Conservation (phyloP, 176 grass and related monocot genomes). For the Bromus sterilis region DNA sequence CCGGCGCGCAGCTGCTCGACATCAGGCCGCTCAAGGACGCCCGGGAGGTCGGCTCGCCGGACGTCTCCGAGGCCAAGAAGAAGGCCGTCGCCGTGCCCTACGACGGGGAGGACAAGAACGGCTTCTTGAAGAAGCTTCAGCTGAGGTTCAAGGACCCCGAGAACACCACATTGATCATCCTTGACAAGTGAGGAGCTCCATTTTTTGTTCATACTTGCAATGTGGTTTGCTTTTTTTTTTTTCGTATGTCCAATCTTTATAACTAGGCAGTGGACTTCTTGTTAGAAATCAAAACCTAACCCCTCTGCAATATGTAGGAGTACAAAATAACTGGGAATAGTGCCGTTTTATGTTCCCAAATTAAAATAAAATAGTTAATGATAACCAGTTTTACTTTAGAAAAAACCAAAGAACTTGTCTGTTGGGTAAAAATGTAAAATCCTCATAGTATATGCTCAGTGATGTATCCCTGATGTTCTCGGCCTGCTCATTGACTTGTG, state of each 20-base stretch:
- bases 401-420: not conserved
- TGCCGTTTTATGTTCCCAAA: not conserved
- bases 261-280: not conserved
- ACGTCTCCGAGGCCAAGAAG: constrained; percentile 64
- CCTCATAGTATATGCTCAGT: not conserved
- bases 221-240: constrained; percentile 3
- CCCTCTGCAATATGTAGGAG: too few relatives aligned
- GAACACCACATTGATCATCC: constrained; percentile 76
- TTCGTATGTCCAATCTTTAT: not conserved
- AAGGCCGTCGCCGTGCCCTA: constrained; percentile 59
- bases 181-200: constrained; percentile 70
- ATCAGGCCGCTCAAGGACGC: constrained; percentile 71
- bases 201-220: not conserved
- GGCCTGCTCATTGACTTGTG: not conserved
- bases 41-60: constrained; percentile 42
- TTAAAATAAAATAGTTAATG: not conserved
- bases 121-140: constrained; percentile 73
- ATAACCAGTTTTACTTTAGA: not conserved
- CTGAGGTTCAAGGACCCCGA: constrained; percentile 76
- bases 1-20: constrained; percentile 64
- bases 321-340: not conserved
- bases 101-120: constrained; percentile 67
- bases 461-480: not conserved
- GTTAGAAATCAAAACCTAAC: not conserved
- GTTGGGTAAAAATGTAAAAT: not conserved